Evolutionary conservation across 2,329 filamentous ascomycete species (phyloP).

Genomic region (Aspergillus tanneri): DNA sequence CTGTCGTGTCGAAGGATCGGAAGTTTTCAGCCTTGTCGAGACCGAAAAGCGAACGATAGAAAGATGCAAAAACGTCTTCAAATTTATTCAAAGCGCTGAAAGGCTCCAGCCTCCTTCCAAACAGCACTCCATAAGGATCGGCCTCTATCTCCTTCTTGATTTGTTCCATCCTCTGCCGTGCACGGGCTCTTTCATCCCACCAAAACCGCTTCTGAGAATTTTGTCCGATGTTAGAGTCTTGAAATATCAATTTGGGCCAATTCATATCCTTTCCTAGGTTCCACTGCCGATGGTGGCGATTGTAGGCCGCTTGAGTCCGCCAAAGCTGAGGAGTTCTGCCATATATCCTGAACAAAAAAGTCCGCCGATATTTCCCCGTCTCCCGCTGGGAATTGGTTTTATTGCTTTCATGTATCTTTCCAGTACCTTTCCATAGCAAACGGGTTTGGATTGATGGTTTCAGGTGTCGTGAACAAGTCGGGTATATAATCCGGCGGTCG

Average conservation of each 20-base stretch:
- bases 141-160: conserved; percentile 36
- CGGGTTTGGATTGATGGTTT: conserved; percentile 10
- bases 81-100: conserved; percentile 20
- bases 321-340: conserved; percentile 1
- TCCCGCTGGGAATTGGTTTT: conserved; percentile 1
- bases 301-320: conserved; percentile 2
- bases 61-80: conserved; percentile 29
- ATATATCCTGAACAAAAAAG: conserved; percentile 1
- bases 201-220: conserved; percentile 15
- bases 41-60: conserved; percentile 32
- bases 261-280: conserved; percentile 16
- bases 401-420: conserved; percentile 1
- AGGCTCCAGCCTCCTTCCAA: conserved; percentile 36
- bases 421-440: conserved; percentile 9
- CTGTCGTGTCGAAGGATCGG: conserved; percentile 1
- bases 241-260: conserved; percentile 1
- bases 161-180: conserved; percentile 35
- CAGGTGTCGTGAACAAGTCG: not conserved
- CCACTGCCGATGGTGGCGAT: conserved; percentile 16
- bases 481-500: not conserved
- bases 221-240: not conserved
- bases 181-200: conserved; percentile 23
- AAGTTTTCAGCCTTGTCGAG: conserved; percentile 7
- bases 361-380: conserved; percentile 6
- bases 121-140: conserved; percentile 43